Conservation (phyloP, 176 grass and related monocot species). For the Aechmea fasciata region DNA sequence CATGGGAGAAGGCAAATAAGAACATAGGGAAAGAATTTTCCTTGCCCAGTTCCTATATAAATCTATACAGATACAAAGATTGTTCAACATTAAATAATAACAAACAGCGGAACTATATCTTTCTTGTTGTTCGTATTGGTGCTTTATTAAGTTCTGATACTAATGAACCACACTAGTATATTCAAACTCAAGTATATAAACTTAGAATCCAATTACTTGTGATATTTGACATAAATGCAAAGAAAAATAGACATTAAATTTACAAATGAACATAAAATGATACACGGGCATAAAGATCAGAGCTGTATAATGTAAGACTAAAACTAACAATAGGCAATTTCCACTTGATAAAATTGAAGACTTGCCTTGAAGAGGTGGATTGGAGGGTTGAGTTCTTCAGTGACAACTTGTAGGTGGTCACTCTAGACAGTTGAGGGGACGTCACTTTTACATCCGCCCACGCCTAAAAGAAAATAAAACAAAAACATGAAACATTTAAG, state of each 20-base stretch:
- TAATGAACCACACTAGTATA: too few species aligned
- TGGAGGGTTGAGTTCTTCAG: constrained; percentile 56
- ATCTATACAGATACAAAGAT: too few species aligned
- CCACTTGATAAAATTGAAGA: neutral
- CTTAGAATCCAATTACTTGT: neutral
- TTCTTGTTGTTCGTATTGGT: too few species aligned
- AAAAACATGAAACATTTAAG: neutral
- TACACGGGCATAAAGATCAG: too few species aligned
- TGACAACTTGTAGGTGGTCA: constrained; percentile 69
- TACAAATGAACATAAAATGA: neutral
- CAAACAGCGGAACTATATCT: too few species aligned
- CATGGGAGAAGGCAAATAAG: too few species aligned
- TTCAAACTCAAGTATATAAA: neutral
- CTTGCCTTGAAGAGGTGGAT: constrained; percentile 58
- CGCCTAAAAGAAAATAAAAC: constrained; percentile 34
- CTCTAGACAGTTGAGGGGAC: constrained; percentile 72
- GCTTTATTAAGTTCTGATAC: too few species aligned
- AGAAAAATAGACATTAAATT: neutral
- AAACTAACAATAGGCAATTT: neutral
- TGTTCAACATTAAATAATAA: too few species aligned
- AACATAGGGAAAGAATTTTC: too few species aligned
- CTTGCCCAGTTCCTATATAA: too few species aligned
- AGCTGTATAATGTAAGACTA: too few species aligned
- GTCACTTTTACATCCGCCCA: constrained; percentile 88
- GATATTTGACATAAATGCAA: constrained; percentile 3